Evolutionary conservation across 139 green algal species (phyloP).

Genomic region (Tetratostichococcus sp.): DNA sequence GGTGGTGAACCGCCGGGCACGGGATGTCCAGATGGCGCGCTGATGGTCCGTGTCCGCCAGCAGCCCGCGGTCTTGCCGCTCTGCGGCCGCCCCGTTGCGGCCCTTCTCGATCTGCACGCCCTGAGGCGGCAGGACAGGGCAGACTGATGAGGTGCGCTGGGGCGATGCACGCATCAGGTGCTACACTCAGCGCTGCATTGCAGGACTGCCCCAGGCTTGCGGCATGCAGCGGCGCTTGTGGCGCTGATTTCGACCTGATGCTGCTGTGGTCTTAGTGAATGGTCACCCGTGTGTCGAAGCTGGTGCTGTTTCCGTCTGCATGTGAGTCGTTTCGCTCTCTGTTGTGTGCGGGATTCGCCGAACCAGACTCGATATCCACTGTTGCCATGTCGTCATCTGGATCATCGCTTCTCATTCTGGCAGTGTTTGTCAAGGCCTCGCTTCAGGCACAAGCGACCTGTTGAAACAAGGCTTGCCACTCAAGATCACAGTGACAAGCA

Average conservation of each 20-base stretch:
- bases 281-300: neutral
- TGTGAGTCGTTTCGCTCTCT: neutral
- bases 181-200: too few species aligned
- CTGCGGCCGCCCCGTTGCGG: neutral
- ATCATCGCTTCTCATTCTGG: neutral
- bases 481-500: too few species aligned
- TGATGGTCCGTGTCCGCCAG: neutral
- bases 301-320: neutral
- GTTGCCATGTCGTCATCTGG: neutral
- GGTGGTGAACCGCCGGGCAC: neutral
- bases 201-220: too few species aligned
- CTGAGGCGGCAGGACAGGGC: neutral
- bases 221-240: too few species aligned
- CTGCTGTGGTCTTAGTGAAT: neutral
- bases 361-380: neutral
- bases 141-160: too few species aligned
- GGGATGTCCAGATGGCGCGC: neutral
- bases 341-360: neutral
- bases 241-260: too few species aligned
- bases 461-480: too few species aligned
- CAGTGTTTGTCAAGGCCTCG: too few species aligned
- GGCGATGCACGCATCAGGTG: too few species aligned
- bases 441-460: too few species aligned
- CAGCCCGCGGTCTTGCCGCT: neutral
- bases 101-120: neutral